Conservation (phyloP, 176 grass and related monocot species). For the Aegilops tauschii region DNA sequence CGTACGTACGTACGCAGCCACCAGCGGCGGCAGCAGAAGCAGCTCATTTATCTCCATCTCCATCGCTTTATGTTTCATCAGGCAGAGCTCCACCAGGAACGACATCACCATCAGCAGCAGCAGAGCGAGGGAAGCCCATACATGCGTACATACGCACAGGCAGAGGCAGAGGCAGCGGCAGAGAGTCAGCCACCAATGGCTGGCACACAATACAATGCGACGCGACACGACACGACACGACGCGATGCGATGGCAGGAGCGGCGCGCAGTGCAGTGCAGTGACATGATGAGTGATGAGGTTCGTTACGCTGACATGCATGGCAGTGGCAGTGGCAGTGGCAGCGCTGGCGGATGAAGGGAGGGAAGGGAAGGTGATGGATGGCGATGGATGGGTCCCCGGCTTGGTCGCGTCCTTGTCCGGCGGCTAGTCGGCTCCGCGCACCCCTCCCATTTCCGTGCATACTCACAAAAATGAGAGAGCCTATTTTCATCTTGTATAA, state of each 20-base stretch:
- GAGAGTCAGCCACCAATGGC: constrained; percentile 5
- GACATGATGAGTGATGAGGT: constrained; percentile 41
- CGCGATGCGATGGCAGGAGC: not conserved
- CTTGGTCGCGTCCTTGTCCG: constrained; percentile 31
- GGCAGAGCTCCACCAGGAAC: not conserved
- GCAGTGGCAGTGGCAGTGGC: not conserved
- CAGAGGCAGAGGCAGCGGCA: too few species aligned
- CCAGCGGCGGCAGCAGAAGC: not conserved
- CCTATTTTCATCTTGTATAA: too few species aligned
- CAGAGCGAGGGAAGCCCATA: constrained; percentile 9
- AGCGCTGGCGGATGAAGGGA: not conserved
- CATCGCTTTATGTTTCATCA: constrained; percentile 20
- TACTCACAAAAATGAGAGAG: too few species aligned
- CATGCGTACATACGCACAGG: not conserved
- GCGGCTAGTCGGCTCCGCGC: not conserved
- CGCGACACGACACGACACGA: not conserved
- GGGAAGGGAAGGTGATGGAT: not conserved
- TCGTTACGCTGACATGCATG: constrained; percentile 42
- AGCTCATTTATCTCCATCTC: constrained; percentile 11
- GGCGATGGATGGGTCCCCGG: constrained; percentile 23
- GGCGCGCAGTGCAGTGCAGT: not conserved
- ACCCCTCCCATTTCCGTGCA: not conserved
- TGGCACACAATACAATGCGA: constrained; percentile 39
- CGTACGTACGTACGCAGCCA: not conserved
- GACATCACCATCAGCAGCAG: not conserved